phyloP scores from a whole-genome alignment of 2,329 filamentous ascomycete genomes.

The Aspergillus neoniger region DNA sequence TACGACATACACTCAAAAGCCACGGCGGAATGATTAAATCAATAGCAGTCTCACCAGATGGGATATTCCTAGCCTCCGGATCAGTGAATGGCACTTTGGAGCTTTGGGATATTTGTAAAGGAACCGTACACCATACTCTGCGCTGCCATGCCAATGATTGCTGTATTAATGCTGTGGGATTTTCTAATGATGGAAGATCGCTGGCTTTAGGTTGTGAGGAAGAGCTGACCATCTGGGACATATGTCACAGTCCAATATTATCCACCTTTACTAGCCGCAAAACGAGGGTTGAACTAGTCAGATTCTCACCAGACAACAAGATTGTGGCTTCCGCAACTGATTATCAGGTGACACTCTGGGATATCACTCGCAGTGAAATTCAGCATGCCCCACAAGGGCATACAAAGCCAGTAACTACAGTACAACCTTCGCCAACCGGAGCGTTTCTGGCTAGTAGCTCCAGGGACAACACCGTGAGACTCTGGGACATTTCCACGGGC shows the following conservation, averaged over 20 bases:
- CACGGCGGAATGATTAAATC: fast-evolving
- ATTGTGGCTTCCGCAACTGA: not conserved
- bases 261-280: too few species aligned
- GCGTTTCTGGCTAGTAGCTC: not conserved
- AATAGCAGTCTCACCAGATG: not conserved
- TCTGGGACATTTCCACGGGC: not conserved
- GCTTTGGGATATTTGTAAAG: too few species aligned
- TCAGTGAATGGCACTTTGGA: conserved; percentile 12
- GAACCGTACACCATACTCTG: too few species aligned
- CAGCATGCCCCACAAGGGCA: not conserved
- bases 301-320: not conserved
- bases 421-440: not conserved
- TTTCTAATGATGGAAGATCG: not conserved
- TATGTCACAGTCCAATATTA: too few species aligned
- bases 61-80: fast-evolving
- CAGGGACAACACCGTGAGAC: fast-evolving
- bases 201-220: too few species aligned
- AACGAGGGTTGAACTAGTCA: too few species aligned
- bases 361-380: not conserved
- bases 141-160: too few species aligned
- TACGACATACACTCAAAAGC: not conserved
- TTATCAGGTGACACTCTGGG: not conserved
- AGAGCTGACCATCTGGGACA: too few species aligned
- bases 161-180: not conserved
- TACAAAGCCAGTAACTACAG: fast-evolving